These are phyloP conservation scores for Cladosporium sp. DNA, from an alignment of 2,329 filamentous ascomycete species.

Conservation along the genomic window DNA sequence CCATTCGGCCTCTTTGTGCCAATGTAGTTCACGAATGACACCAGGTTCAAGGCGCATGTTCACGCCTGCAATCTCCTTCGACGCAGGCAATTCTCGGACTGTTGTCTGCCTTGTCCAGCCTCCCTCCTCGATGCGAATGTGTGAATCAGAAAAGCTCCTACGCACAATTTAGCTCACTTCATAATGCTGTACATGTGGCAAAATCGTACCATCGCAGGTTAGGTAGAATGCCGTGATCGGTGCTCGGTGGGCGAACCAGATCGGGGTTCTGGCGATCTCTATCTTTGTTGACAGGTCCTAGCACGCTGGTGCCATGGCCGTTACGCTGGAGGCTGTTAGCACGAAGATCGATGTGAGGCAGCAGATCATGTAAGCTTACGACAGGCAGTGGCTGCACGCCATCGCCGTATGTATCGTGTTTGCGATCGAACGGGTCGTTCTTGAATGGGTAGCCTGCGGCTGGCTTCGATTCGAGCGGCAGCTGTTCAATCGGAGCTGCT, in stretches of 20 bases:
- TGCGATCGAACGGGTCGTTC: constrained; percentile 62
- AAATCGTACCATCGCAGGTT: constrained; percentile 66
- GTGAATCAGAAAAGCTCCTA: constrained; percentile 47
- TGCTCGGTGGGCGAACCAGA: constrained; percentile 69
- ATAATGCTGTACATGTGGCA: too few relatives aligned
- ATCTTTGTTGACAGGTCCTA: constrained; percentile 69
- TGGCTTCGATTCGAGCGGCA: background rate
- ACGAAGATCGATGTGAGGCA: background rate
- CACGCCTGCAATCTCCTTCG: constrained; percentile 71
- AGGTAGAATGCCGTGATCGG: constrained; percentile 67
- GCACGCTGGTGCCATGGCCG: constrained; percentile 60
- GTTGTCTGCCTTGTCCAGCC: constrained; percentile 78
- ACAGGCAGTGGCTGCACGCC: constrained; percentile 63
- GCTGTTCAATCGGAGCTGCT: constrained; percentile 10
- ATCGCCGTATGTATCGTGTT: constrained; percentile 61
- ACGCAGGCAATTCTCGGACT: constrained; percentile 62
- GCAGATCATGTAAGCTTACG: constrained; percentile 33
- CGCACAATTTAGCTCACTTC: background rate
- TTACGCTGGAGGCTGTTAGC: constrained; percentile 27
- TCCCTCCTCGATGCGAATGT: constrained; percentile 61
- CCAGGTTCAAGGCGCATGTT: constrained; percentile 76
- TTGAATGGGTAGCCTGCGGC: constrained; percentile 34
- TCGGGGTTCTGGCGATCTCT: constrained; percentile 71
- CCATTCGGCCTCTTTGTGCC: constrained; percentile 81
- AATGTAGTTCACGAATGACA: constrained; percentile 75